Evolutionary conservation across 1,284 basidiomycete species (phyloP), one percentile per base, ranked within the genome.

Genomic region (Trichosporon asahii): DNA sequence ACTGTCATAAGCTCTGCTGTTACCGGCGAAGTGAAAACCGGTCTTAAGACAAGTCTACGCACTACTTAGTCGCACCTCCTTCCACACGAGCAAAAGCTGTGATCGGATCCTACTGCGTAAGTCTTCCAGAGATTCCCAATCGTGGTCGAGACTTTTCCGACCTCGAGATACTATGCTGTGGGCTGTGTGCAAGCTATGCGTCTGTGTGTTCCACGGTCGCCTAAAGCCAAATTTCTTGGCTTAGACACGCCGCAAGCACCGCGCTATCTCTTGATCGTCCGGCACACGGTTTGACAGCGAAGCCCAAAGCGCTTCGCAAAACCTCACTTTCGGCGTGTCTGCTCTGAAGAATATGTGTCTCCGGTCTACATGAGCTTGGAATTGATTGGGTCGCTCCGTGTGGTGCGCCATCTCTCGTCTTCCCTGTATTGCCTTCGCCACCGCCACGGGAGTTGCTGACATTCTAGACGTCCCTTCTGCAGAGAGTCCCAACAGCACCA

Each of bases 51-150:
- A 7, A 61, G 57, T n/a, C 57, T 33, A 31, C 57, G 57, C 27
- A 61, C 57, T 61, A 33, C 27, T 31, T 61, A 29, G 18, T 29
- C 57, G 12, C 57, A 31, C 27, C 14, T 31, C 29, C 15, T n/a
- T 27, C 53, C 57, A 33, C 57, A 61, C 57, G 57, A 61, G 29
- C 57, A 61, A 61, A 61, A 61, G 57, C 57, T 61, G 57, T 61
- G 14, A 33, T n/a, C 15, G 29, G 57, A 31, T 31, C 15, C 57
- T 12, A 9, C 57, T 33, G 57, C 57, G 57, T 61, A 61, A 61
- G 57, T 61, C 57, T 31, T 33, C 25, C 57, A 61, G 29, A 33
- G 15, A 31, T 33, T 18, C 15, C 12, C 18, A 61, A 6, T 33
- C 12, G 57, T 33, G 9, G 57, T 61, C 57, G 57, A 18, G 18